Evolutionary conservation across 2,329 filamentous ascomycete genomes (phyloP), one percentile per base, ranked within the genome.

Genomic region (Coniochaeta pulveracea): DNA sequence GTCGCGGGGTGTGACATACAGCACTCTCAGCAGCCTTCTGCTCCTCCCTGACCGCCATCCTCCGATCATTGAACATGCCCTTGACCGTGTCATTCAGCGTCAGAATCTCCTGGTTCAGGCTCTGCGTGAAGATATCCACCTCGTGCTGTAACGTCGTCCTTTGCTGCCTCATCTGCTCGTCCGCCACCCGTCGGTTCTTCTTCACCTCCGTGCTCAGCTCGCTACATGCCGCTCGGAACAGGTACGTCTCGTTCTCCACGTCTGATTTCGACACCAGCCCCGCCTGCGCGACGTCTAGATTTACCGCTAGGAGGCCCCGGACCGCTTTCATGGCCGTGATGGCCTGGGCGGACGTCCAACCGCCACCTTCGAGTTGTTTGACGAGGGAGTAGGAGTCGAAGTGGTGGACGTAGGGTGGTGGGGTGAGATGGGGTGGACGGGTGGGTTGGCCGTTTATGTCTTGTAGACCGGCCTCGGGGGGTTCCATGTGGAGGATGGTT

Each of bases 371-470:
- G 11, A 98, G 74, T 46, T 85, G 76, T 49, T 81, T 80, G 11
- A 96, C 91, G 5, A 96, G 71, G 10, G 76, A 79, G 57, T 91
- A 98, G 16, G 80, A 94, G 58, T 98, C 89, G 57, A 98, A 98
- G 59, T 96, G 86, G 60, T 98, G 91, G 21, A 94, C 77, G 51
- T 94, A 93, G 1, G 79, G 82, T 6, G 83, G 74, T 1, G 84
- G 72, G 30, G 75, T 67, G 50, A 82, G 71, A 51, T 86, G 77
- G 4, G 80, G 80, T 15, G 73, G 69, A 48, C 9, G 44, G 43
- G 11, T 48, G 47, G 31, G 62, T 7, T 18, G n/a, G 22, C 16
- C 22, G 28, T 17, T 15, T 15, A 24, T 22, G 17, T 36, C 34
- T 24, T 45, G 50, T 4, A 42, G 43, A 15, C 38, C 36, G 12